phyloP scores from a whole-genome alignment of 768 basidiomycete species.

The Collybiopsis confluens region DNA sequence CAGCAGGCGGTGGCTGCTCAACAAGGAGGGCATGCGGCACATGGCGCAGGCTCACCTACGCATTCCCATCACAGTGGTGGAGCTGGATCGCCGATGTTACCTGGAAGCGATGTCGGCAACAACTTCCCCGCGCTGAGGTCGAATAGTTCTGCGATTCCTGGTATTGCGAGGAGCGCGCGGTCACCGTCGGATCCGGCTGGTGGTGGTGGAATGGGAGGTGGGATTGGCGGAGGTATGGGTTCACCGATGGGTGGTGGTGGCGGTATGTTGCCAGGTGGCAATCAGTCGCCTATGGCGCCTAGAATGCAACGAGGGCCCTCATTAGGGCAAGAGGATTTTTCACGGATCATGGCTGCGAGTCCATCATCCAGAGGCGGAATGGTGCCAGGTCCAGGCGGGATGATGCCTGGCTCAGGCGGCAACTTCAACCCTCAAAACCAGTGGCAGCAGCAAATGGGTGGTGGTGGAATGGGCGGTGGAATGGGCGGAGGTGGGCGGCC shows the following conservation, averaged over 20 bases:
- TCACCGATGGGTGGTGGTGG: conserved; percentile 13
- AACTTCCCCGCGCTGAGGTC: conserved; percentile 52
- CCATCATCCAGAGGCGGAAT: conserved; percentile 13
- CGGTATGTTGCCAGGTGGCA: too few relatives aligned
- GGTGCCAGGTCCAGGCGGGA: conserved; percentile 21
- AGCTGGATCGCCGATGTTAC: conserved; percentile 41
- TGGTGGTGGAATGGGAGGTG: conserved; percentile 15
- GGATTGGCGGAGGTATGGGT: conserved; percentile 10
- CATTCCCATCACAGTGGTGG: conserved; percentile 27
- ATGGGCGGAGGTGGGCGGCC: conserved; percentile 6
- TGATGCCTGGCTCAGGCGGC: background rate
- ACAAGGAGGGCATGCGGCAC: conserved; percentile 11
- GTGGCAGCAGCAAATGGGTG: conserved; percentile 28
- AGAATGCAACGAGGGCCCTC: conserved; percentile 35
- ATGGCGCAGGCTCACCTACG: conserved; percentile 29
- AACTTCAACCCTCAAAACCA: conserved; percentile 22
- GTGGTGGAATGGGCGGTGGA: conserved; percentile 10
- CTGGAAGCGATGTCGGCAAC: conserved; percentile 30
- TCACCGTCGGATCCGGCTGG: conserved; percentile 64
- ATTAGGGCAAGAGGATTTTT: conserved; percentile 51
- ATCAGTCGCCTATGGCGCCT: conserved; percentile 43
- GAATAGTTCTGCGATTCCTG: conserved; percentile 60
- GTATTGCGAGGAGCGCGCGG: conserved; percentile 69
- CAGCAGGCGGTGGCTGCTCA: too few relatives aligned
- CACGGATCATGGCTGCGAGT: conserved; percentile 42